Evolutionary conservation across 1,139 yeast species (phyloP).

Genomic region (Blastobotrys indianensis): DNA sequence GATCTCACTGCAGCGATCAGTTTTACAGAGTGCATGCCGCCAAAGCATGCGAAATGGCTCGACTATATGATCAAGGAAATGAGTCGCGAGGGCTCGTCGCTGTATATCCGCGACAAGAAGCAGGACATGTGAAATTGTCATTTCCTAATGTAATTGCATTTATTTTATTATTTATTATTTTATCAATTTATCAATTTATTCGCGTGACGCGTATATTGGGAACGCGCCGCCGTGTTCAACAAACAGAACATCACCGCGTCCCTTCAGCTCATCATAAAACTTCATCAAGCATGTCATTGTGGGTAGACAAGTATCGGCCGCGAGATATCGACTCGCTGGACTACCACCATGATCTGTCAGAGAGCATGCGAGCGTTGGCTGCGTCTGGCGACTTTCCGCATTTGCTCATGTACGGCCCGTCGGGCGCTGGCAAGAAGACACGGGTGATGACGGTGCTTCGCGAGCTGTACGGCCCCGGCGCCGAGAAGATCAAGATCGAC

Average conservation of each 20-base stretch:
- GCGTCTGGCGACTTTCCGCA: slow-evolving; percentile 87
- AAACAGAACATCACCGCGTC: too few relatives aligned
- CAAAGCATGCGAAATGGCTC: slow-evolving; percentile 6
- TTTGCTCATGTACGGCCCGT: slow-evolving; percentile 84
- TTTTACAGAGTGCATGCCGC: slow-evolving; percentile 1
- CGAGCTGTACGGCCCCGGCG: slow-evolving; percentile 77
- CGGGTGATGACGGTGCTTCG: slow-evolving; percentile 75
- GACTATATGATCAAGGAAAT: slow-evolving; percentile 5
- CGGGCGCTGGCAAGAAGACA: slow-evolving; percentile 96
- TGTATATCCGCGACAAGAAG: slow-evolving; percentile 41
- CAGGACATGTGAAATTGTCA: background rate
- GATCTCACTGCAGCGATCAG: background rate
- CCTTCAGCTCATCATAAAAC: background rate
- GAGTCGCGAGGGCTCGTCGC: background rate
- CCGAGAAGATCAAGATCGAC: slow-evolving; percentile 81
- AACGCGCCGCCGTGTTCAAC: too few relatives aligned
- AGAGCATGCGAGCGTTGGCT: slow-evolving; percentile 52
- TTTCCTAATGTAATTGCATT: too few relatives aligned
- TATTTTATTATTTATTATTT: background rate
- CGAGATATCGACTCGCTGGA: slow-evolving; percentile 55
- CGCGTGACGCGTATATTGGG: background rate
- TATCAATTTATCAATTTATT: background rate
- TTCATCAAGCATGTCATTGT: slow-evolving; percentile 66
- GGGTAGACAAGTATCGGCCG: slow-evolving; percentile 96
- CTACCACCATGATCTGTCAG: slow-evolving; percentile 62